phyloP scores from a whole-genome alignment of 768 basidiomycete species.

The Myochromella boudieri region DNA sequence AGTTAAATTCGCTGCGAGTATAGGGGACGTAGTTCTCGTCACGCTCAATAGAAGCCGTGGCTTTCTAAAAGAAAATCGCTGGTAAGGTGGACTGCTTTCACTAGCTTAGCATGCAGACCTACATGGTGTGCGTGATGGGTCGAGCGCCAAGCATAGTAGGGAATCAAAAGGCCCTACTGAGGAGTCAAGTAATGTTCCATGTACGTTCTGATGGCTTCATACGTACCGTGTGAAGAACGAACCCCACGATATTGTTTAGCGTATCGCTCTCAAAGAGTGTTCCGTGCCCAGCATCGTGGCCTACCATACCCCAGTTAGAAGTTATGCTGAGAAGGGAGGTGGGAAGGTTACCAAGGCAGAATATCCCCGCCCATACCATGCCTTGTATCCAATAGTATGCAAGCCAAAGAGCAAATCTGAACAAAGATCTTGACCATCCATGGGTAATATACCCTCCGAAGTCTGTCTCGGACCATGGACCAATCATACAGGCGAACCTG shows the following conservation, averaged over 20 bases:
- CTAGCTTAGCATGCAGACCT: constrained; percentile 8
- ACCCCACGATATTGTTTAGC: constrained; percentile 48
- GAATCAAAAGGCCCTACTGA: constrained; percentile 47
- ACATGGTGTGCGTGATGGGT: constrained; percentile 73
- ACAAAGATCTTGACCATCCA: constrained; percentile 27
- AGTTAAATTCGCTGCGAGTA: constrained; percentile 36
- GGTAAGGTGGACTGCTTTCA: too few species aligned
- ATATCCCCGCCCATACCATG: constrained; percentile 49
- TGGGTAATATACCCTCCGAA: constrained; percentile 38
- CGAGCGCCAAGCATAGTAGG: constrained; percentile 67
- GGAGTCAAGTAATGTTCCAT: constrained; percentile 12
- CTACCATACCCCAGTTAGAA: constrained; percentile 19
- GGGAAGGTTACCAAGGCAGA: constrained; percentile 43
- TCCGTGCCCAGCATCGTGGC: constrained; percentile 47
- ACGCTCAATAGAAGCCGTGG: constrained; percentile 71
- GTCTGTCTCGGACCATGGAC: constrained; percentile 33
- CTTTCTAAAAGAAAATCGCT: too few species aligned
- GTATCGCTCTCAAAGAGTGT: constrained; percentile 35
- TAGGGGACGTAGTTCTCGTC: constrained; percentile 76
- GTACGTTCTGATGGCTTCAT: not conserved
- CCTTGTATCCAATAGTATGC: constrained; percentile 53
- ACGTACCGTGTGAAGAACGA: constrained; percentile 43
- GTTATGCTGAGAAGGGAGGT: not conserved
- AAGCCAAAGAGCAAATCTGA: constrained; percentile 40
- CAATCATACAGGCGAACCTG: constrained; percentile 42